Percentiles rank a stretch among this genome's conserved stretches.
Conservation (phyloP, 2,329 filamentous ascomycete genomes). For the Coniochaeta sp. region DNA sequence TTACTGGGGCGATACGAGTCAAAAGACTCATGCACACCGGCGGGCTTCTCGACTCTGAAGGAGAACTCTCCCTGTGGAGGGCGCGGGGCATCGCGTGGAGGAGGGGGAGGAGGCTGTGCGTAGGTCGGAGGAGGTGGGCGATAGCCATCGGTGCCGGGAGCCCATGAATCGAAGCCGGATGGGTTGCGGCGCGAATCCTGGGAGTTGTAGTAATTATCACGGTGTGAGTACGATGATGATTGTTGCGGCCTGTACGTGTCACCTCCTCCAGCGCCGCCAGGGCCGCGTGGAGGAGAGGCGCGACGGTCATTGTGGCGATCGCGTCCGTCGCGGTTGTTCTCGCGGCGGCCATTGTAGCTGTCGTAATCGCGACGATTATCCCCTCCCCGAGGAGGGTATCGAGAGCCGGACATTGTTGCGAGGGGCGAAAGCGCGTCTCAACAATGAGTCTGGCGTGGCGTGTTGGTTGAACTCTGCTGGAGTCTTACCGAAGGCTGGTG, state of each 20-base stretch:
- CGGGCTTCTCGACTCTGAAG: constrained; percentile 46
- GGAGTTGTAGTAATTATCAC: background rate
- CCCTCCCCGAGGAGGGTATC: constrained; percentile 3
- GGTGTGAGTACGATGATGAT: background rate
- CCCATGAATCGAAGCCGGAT: constrained; percentile 2
- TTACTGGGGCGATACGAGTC: constrained; percentile 25
- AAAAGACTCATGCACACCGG: constrained; percentile 33
- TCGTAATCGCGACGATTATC: constrained; percentile 3
- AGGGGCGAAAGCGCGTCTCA: background rate
- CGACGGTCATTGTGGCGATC: background rate
- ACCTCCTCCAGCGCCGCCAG: background rate
- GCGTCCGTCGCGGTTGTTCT: background rate
- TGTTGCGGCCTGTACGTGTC: background rate
- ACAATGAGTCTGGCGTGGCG: background rate
- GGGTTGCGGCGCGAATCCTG: background rate
- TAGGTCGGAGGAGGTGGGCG: constrained; percentile 4
- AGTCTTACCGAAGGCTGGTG: background rate
- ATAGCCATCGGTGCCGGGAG: constrained; percentile 2
- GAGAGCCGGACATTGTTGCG: constrained; percentile 9
- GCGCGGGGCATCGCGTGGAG: constrained; percentile 10
- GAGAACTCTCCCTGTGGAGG: constrained; percentile 46
- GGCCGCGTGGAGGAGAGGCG: background rate
- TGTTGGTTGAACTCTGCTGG: background rate
- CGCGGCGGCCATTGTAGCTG: constrained; percentile 2
- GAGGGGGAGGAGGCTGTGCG: constrained; percentile 7